These are phyloP conservation scores for Macrolepiota albuminosa DNA, from an alignment of 768 basidiomycete genomes.

Conservation along the genomic window DNA sequence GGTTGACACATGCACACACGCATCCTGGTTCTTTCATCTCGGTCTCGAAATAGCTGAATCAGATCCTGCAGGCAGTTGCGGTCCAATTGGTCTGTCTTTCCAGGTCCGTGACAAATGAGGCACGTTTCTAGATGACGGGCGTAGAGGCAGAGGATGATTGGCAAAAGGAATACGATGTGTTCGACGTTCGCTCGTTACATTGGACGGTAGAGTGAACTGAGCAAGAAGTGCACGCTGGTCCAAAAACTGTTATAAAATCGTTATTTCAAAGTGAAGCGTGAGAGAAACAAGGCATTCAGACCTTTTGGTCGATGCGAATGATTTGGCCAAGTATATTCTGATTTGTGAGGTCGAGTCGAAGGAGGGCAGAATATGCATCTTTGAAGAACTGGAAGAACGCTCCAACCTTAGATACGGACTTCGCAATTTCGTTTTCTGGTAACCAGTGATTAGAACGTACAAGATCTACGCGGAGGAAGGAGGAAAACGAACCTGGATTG, in stretches of 20 bases:
- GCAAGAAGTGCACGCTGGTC: not conserved
- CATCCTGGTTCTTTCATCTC: not conserved
- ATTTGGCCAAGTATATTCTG: constrained; percentile 22
- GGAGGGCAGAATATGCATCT: constrained; percentile 22
- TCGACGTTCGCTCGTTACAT: not conserved
- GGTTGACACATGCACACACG: not conserved
- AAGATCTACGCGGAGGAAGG: not conserved
- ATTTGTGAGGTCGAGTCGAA: constrained; percentile 14
- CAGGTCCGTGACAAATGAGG: not conserved
- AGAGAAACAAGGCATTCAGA: not conserved
- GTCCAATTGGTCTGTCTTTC: not conserved
- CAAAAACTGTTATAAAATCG: not conserved
- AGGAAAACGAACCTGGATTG: constrained; percentile 27
- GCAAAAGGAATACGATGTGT: not conserved
- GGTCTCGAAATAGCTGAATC: not conserved
- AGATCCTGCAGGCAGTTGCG: not conserved
- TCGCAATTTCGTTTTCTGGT: constrained; percentile 38
- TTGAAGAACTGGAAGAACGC: constrained; percentile 30
- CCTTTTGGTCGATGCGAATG: constrained; percentile 22
- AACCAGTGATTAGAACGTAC: not conserved
- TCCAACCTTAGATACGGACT: constrained; percentile 26
- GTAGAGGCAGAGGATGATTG: not conserved
- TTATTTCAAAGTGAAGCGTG: not conserved
- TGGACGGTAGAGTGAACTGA: not conserved
- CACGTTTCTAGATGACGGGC: not conserved